Evolutionary conservation across 768 basidiomycete genomes (phyloP), one percentile per base, ranked within the genome.

Genomic region (Suillus discolor): DNA sequence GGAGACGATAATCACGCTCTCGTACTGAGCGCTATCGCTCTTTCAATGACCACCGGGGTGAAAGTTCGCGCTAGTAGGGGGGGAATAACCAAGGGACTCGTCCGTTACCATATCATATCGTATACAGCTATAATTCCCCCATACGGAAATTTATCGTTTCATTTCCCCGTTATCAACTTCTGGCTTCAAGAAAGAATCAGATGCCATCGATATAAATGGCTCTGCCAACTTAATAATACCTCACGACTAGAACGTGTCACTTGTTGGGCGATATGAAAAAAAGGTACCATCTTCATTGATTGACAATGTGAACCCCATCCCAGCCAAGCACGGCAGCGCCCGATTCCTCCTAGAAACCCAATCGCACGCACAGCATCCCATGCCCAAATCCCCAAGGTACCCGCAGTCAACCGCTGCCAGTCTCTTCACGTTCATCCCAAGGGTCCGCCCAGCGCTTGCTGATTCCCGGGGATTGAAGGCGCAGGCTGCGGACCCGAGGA

Each of bases 171-270:
- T 59, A 4, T 28, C 25, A 53, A 23, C 55, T 41, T 25, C 15
- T 20, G 28, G 39, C 57, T 60, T 60, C 18, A 15, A 59, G 16
- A 60, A 60, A 20, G 41, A 60, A 42, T 13, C 54, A 55, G 34
- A 55, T 42, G 41, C 1, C 9, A 57, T 25, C 9, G 38, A 42
- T 60, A 42, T 31, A 44, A 60, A 31, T 28, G 41, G 18, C 6
- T 20, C 9, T 28, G 25, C 11, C 15, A 18, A 59, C 23, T 42
- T 60, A 28, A 18, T 60, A 31, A 18, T 41, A 41, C 16, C 23
- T 57, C 36, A 57, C 13, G 3, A 57, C 28, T 54, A 16, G 53
- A 31, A 54, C 53, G 20, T 54, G 38, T 59, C 38, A 59, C 23
- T 39, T 15, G 15, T 1, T 31, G 38, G 38, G 38, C 57, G 55